Base-by-base conservation (phyloP, 2,329 filamentous ascomycete genomes). In the Lecanicillium sp. region DNA sequence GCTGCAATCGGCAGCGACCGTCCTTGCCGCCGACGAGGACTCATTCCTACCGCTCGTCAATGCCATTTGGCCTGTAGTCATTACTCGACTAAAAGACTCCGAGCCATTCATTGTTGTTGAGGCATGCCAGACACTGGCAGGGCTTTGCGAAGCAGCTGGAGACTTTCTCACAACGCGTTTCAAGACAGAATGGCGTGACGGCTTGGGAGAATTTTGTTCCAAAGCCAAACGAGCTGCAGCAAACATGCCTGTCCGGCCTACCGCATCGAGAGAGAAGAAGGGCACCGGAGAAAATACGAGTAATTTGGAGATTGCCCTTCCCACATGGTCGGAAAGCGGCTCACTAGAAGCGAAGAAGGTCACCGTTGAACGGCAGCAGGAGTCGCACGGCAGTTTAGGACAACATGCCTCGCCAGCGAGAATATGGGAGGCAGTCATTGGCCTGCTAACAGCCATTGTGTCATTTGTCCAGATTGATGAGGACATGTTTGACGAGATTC, bases 31-130 rank as follows among this genome's bases (percentile, higher is more conserved):
- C 4, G 80, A 95, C 48, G 84, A 95, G 54, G 80, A 89, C 44
- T 77, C 79, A 0, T 95, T 95, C 55, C 64, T 98, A 2, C 92
- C 92, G 0, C 71, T 96, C 0, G 79, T 96, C 49, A 92, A 96
- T 58, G 81, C 83, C 3, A 68, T 96, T 7, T 98, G 90, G 90
- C 88, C 89, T 0, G 82, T 94, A 6, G 65, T 95, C 5, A 64
- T 82, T 2, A 68, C 71, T n/a, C 71, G 80, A 17, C 65, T 87
- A 5, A 74, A 78, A 47, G 84, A 87, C 46, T 47, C 62, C 4
- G 80, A 87, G 56, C 64, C 75, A 0, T 83, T 79, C 52, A 75
- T 95, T 9, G 73, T 75, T 3, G 72, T 83, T 8, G 76, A 80
- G 13, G 80, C 87, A 5, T 79, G 86, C 42, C 70, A 78, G 12